These are phyloP conservation scores for Immersiporthe knoxdaviesiana DNA, from an alignment of 2,329 filamentous ascomycete species.

Conservation along the genomic window DNA sequence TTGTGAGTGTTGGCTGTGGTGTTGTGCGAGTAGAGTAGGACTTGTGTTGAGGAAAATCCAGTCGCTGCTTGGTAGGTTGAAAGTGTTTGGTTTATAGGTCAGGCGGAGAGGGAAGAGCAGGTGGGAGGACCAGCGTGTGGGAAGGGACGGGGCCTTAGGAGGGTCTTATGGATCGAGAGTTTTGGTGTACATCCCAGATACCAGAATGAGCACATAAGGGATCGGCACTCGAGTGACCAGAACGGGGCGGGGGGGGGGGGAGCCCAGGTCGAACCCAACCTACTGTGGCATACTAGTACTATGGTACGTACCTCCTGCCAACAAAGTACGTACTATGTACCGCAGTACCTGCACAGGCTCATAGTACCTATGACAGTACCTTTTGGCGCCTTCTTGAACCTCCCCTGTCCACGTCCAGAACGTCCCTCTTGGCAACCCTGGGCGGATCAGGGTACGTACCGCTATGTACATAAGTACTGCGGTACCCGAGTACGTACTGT, in stretches of 20 bases:
- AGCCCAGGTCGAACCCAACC: too few species aligned
- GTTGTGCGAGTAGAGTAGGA: background rate
- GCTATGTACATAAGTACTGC: too few species aligned
- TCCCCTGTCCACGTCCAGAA: constrained; percentile 19
- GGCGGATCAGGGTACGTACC: constrained; percentile 5
- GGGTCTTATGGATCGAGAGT: constrained; percentile 30
- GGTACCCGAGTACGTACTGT: constrained; percentile 15
- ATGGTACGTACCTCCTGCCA: constrained; percentile 22
- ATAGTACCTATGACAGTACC: too few species aligned
- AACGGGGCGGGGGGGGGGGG: constrained; percentile 13
- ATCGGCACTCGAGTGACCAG: constrained; percentile 25
- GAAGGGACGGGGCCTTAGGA: constrained; percentile 24
- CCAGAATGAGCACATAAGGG: constrained; percentile 18
- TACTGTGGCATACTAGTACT: too few species aligned
- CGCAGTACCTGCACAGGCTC: too few species aligned
- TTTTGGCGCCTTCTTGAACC: background rate
- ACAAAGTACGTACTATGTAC: too few species aligned
- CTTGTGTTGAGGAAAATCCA: background rate
- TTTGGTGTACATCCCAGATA: constrained; percentile 26
- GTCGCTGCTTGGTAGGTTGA: constrained; percentile 1
- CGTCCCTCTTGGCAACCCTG: constrained; percentile 18
- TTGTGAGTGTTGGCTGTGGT: background rate
- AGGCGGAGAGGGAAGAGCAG: background rate
- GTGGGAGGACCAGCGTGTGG: background rate
- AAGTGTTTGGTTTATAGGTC: background rate